Evolutionary conservation across 257 asterid species (phyloP).

Genomic region (Solanum appendiculatum): DNA sequence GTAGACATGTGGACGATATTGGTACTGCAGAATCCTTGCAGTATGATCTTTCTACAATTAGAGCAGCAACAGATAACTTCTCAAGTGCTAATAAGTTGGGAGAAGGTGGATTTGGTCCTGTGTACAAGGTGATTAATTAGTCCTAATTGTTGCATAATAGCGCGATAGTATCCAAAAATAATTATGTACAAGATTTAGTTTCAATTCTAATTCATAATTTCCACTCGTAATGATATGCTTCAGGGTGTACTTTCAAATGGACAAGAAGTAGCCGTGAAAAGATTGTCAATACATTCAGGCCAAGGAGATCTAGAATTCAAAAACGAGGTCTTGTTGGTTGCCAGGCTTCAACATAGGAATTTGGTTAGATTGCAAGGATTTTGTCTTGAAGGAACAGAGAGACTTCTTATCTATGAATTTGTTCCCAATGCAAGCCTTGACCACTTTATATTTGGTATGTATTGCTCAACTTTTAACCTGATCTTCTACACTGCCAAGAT

Average conservation of each 20-base stretch:
- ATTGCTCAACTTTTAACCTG: background rate
- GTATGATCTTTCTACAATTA: constrained; percentile 7
- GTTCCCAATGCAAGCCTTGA: constrained; percentile 19
- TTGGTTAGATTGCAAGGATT: background rate
- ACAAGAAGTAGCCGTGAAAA: background rate
- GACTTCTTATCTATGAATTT: constrained; percentile 10
- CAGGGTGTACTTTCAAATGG: background rate
- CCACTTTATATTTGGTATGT: constrained; percentile 12
- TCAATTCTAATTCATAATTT: background rate
- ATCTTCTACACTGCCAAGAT: background rate
- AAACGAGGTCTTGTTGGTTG: background rate
- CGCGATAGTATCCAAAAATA: too few relatives aligned
- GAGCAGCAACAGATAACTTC: constrained; percentile 7
- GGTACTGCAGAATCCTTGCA: constrained; percentile 3
- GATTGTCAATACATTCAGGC: background rate
- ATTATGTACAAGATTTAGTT: too few relatives aligned
- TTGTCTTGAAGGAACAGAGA: background rate
- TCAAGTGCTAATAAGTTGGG: constrained; percentile 10
- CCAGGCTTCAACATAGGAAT: background rate
- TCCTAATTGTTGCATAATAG: too few relatives aligned
- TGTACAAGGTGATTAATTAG: background rate
- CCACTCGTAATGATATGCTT: background rate
- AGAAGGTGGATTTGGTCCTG: constrained; percentile 14
- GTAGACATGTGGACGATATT: background rate
- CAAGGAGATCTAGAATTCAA: background rate